Evolutionary conservation across 352 stramenopile genomes (phyloP), one percentile per base, ranked within the genome.

Genomic region (Pythium periplocum): DNA sequence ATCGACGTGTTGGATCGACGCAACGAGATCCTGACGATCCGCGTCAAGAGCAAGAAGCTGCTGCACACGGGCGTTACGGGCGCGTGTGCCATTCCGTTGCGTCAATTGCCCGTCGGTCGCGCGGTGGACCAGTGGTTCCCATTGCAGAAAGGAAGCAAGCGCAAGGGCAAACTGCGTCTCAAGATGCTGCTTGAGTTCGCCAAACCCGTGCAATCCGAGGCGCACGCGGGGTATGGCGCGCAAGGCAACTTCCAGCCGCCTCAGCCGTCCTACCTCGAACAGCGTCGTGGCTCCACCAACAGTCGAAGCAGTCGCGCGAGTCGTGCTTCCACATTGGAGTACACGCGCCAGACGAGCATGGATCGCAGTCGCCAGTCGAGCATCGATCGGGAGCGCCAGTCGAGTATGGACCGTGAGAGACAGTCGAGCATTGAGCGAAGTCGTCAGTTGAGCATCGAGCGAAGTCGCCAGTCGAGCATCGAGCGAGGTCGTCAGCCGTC

Each of bases 1-100:
- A 51, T 67, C 54, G 54, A 62, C 40, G 54, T 67, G 32, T 57
- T 40, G 33, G 54, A 62, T 40, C 54, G 49, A 4, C 54, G 12
- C 39, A 42, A 53, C 6, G 71, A 83, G 61, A 79, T 87, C 48
- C 51, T 87, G 26, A 84, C 70, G 45, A 67, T 87, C 26, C 76
- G 76, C 34, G 63, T 87, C 43, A 87, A 87, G 61, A 87, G 73
- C 61, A 73, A 83, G 51, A 75, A 87, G 51, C 48, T 83, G 10
- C 71, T 87, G 39, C 80, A 80, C 61, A 76, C 71, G 26, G 66
- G 68, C 10, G 69, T 79, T 1, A 63, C 84, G 11, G 76, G 71
- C 6, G 66, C 71, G 0, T 84, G 73, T 53, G 73, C 69, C 48
- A 68, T 87, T 37, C 78, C 69, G 32, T 61, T 87, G 35, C 57